These are phyloP conservation scores for Fragaria iinumae DNA, from an alignment of 306 rosid genomes.

Conservation along the genomic window DNA sequence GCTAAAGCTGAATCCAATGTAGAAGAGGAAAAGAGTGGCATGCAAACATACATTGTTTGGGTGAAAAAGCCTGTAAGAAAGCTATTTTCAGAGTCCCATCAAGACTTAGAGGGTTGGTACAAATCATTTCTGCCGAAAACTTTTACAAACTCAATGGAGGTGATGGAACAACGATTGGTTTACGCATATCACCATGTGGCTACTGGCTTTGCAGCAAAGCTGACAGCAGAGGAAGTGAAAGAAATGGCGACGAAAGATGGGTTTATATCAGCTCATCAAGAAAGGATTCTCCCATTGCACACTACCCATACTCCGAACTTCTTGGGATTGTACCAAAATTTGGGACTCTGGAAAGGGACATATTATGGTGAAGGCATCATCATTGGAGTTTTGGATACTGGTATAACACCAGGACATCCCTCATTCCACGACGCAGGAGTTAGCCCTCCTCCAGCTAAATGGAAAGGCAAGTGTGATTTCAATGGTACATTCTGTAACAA, in stretches of 20 bases:
- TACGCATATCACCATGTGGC: conserved; percentile 48
- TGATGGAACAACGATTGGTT: conserved; percentile 20
- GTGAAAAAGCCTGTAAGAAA: conserved; percentile 44
- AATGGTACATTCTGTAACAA: conserved; percentile 51
- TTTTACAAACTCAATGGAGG: conserved; percentile 17
- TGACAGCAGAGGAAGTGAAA: conserved; percentile 44
- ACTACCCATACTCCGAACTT: conserved; percentile 60
- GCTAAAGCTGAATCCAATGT: neutral
- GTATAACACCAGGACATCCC: conserved; percentile 55
- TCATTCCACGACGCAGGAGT: conserved; percentile 58
- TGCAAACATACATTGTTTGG: conserved; percentile 51
- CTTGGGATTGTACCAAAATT: conserved; percentile 46
- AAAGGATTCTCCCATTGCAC: conserved; percentile 39
- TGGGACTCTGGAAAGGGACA: conserved; percentile 54
- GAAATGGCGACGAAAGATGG: conserved; percentile 44
- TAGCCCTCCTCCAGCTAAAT: conserved; percentile 59
- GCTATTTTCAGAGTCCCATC: conserved; percentile 3
- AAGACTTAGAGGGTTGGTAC: conserved; percentile 56
- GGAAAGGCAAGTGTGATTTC: conserved; percentile 68
- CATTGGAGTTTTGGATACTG: conserved; percentile 61
- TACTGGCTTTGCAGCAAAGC: conserved; percentile 64
- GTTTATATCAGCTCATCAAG: conserved; percentile 46
- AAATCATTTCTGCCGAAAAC: conserved; percentile 52
- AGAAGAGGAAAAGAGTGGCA: conserved; percentile 9
- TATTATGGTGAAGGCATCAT: conserved; percentile 63